phyloP scores from a whole-genome alignment of 2,329 filamentous ascomycete genomes.

The Apiospora marii region DNA sequence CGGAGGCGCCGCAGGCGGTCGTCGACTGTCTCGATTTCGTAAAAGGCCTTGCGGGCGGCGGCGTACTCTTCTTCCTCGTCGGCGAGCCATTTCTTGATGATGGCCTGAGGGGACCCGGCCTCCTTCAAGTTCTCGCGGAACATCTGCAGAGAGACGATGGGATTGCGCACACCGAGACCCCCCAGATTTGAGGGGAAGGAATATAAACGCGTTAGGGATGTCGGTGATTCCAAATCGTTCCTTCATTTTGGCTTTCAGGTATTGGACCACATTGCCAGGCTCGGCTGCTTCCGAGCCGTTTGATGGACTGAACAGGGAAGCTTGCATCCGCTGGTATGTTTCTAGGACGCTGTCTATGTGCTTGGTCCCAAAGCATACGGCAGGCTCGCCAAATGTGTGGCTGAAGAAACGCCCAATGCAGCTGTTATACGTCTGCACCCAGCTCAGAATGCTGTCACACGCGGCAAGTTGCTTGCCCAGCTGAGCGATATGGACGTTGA shows the following conservation, averaged over 20 bases:
- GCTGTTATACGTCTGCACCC: constrained; percentile 54
- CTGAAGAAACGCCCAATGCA: constrained; percentile 56
- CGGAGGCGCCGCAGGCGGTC: constrained; percentile 19
- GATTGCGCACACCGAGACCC: constrained; percentile 55
- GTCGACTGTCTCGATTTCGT: background rate
- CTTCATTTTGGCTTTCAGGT: constrained; percentile 42
- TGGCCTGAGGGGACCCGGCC: constrained; percentile 21
- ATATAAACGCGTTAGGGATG: constrained; percentile 56
- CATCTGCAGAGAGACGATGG: constrained; percentile 51
- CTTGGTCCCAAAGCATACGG: constrained; percentile 53
- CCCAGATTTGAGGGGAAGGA: constrained; percentile 55
- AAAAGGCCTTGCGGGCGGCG: constrained; percentile 38
- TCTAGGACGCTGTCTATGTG: constrained; percentile 53
- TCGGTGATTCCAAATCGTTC: constrained; percentile 46
- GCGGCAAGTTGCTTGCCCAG: constrained; percentile 61
- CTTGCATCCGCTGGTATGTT: constrained; percentile 51
- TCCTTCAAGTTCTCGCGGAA: constrained; percentile 39
- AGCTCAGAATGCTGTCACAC: constrained; percentile 53
- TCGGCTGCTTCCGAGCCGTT: background rate
- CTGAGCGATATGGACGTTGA: constrained; percentile 62
- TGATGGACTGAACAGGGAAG: constrained; percentile 44
- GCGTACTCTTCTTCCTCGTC: constrained; percentile 27
- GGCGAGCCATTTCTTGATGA: constrained; percentile 22
- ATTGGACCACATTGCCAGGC: constrained; percentile 39
- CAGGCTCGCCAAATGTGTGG: constrained; percentile 54